Conservation (phyloP, 2,329 filamentous ascomycete species). For the Aspergillus brasiliensis region DNA sequence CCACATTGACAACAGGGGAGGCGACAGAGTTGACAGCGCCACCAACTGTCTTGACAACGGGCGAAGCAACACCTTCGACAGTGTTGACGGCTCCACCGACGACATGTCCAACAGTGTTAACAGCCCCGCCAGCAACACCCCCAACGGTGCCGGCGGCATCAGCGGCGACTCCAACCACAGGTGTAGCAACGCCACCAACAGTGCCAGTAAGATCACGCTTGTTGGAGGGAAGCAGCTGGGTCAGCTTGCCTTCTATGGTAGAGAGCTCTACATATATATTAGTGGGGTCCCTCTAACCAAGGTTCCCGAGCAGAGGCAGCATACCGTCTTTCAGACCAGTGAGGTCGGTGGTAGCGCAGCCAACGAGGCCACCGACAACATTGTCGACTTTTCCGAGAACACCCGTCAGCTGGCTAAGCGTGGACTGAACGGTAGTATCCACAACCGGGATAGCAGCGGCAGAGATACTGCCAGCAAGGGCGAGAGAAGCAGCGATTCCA, state of each 20-base stretch:
- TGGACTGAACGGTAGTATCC: conserved; percentile 9
- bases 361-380: conserved; percentile 15
- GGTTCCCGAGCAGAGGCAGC: background rate
- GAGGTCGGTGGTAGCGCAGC: conserved; percentile 10
- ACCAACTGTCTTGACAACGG: background rate
- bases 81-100: conserved; percentile 9
- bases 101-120: conserved; percentile 1
- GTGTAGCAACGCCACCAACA: background rate
- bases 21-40: background rate
- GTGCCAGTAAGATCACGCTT: conserved; percentile 10
- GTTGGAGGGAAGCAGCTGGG: conserved; percentile 3
- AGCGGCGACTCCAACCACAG: background rate
- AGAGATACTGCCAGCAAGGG: conserved; percentile 32
- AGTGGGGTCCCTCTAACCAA: background rate
- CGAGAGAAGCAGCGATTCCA: conserved; percentile 35
- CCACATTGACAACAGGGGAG: conserved; percentile 1
- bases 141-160: background rate
- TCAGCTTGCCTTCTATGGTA: conserved; percentile 18
- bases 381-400: conserved; percentile 23
- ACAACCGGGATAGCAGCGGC: conserved; percentile 31
- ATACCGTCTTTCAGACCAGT: conserved; percentile 13
- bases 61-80: conserved; percentile 13
- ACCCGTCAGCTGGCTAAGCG: conserved; percentile 16
- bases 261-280: conserved; percentile 12
- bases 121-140: background rate